phyloP scores from a whole-genome alignment of 768 basidiomycete species.

The Holtermanniella nyarrowii region DNA sequence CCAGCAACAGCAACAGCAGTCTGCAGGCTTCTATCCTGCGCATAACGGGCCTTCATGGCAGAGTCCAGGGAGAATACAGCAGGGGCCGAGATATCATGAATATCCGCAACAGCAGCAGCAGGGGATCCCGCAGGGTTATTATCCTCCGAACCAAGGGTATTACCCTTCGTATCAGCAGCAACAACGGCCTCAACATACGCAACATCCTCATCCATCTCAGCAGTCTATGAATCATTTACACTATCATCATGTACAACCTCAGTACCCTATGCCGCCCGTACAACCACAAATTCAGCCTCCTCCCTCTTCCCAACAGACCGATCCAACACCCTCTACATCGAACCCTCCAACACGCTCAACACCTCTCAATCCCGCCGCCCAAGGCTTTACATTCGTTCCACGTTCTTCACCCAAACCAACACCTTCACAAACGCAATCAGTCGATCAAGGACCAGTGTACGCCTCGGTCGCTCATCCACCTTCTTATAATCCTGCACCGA shows the following conservation, averaged over 20 bases:
- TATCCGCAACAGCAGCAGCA: neutral
- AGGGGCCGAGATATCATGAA: neutral
- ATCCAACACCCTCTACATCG: conserved; percentile 1
- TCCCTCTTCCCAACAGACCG: conserved; percentile 8
- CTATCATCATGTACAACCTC: neutral
- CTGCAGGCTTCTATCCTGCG: no score
- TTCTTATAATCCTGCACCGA: neutral
- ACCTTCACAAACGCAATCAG: neutral
- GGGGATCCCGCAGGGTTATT: neutral
- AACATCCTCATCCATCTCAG: conserved; percentile 2
- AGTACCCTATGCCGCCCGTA: conserved; percentile 3
- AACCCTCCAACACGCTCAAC: neutral
- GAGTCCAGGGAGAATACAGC: no score
- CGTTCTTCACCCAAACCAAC: conserved; percentile 5
- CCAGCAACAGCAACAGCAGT: no score
- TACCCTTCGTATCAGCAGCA: conserved; percentile 1
- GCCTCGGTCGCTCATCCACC: neutral
- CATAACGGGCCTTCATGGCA: no score
- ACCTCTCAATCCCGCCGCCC: conserved; percentile 26
- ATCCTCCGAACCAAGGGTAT: neutral
- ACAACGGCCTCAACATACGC: conserved; percentile 6
- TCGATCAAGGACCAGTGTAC: no score
- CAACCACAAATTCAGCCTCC: conserved; percentile 10
- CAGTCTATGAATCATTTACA: neutral
- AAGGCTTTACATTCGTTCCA: conserved; percentile 21